Conservation (phyloP, 495 filamentous ascomycete genomes). For the Amorphotheca resinae region DNA sequence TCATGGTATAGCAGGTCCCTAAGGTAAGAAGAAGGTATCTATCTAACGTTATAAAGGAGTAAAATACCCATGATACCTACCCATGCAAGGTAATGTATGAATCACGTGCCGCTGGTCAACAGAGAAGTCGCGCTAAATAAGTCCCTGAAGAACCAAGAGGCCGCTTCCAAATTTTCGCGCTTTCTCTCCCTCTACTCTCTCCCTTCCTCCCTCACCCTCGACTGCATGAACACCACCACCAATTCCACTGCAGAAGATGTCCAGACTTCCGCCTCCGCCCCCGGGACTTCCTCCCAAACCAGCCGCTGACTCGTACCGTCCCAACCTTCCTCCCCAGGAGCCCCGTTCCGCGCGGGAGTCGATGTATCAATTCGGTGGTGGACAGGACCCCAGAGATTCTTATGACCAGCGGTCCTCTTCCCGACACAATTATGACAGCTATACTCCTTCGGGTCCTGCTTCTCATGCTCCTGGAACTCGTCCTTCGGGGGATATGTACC, state of each 20-base stretch:
- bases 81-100: too few relatives aligned
- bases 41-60: too few relatives aligned
- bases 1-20: too few relatives aligned
- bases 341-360: background rate
- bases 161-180: background rate
- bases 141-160: too few relatives aligned
- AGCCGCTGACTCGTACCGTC: background rate
- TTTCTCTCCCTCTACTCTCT: background rate
- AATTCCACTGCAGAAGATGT: constrained; percentile 15
- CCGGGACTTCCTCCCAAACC: constrained; percentile 11
- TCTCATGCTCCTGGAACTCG: background rate
- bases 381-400: background rate
- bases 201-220: background rate
- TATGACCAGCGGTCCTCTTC: constrained; percentile 8
- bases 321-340: background rate
- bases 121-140: too few relatives aligned
- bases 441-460: background rate
- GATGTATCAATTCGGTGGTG: constrained; percentile 17
- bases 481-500: constrained; percentile 5
- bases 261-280: constrained; percentile 14
- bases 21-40: too few relatives aligned
- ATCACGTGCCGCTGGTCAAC: too few relatives aligned
- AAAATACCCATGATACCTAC: too few relatives aligned
- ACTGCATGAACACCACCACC: background rate
- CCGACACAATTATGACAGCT: constrained; percentile 3